A percentile compares a stretch with the other conserved stretches of the same genome.
These are phyloP conservation scores for Mycena indigotica DNA, from an alignment of 768 basidiomycete species.

Conservation along the genomic window DNA sequence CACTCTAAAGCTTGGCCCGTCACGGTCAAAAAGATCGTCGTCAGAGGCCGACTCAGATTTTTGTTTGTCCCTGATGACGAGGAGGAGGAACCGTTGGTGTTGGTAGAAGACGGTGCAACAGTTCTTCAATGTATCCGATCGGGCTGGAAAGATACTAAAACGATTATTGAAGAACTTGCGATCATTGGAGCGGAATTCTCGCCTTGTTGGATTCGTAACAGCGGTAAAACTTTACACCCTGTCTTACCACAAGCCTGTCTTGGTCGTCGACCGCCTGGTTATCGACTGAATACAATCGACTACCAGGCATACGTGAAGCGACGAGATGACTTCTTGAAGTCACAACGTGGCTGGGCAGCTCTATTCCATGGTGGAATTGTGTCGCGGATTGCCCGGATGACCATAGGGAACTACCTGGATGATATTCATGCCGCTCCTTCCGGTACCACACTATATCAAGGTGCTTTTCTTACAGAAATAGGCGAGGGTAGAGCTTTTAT, in stretches of 20 bases:
- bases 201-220: slow-evolving; percentile 7
- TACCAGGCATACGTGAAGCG: background rate
- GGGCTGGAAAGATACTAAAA: background rate
- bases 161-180: slow-evolving; percentile 7
- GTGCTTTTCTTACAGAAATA: background rate
- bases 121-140: slow-evolving; percentile 13
- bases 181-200: slow-evolving; percentile 8
- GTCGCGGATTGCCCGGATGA: background rate
- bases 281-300: background rate
- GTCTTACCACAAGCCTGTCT: background rate
- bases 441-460: background rate
- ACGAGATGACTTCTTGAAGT: background rate
- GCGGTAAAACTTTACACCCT: background rate
- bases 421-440: background rate
- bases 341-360: background rate
- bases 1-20: no score
- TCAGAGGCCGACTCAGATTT: no score
- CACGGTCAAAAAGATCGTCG: no score
- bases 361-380: background rate
- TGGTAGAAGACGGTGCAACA: slow-evolving; percentile 12
- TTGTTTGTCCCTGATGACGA: slow-evolving; percentile 7
- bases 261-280: background rate
- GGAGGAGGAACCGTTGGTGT: slow-evolving; percentile 10
- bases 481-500: background rate
- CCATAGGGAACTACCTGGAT: background rate